Conservation (phyloP, 2,329 filamentous ascomycete species). For the Dactylellina parvicollis region DNA sequence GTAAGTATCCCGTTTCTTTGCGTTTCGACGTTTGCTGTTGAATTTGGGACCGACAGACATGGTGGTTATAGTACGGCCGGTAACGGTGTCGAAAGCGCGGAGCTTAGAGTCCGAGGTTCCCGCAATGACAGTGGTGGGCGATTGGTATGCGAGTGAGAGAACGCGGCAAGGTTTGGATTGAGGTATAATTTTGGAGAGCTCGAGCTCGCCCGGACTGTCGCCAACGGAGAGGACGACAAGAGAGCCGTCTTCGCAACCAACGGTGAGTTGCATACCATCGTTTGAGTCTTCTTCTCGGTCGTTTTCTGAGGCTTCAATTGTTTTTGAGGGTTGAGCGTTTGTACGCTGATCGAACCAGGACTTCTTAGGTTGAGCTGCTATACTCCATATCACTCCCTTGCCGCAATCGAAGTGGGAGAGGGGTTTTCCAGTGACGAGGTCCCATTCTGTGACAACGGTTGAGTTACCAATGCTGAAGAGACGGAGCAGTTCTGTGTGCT, state of each 20-base stretch:
- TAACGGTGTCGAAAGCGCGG: conserved; percentile 85
- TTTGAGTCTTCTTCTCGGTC: conserved; percentile 60
- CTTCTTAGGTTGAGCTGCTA: conserved; percentile 79
- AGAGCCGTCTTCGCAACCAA: conserved; percentile 89
- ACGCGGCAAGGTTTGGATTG: conserved; percentile 64
- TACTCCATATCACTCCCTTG: conserved; percentile 96
- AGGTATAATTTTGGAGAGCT: conserved; percentile 41
- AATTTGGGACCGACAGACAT: conserved; percentile 88
- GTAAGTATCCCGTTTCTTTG: conserved; percentile 75
- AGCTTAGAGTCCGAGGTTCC: conserved; percentile 98
- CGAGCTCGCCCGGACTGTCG: conserved; percentile 66
- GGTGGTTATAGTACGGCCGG: conserved; percentile 76
- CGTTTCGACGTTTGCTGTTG: conserved; percentile 62
- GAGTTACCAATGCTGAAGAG: conserved; percentile 98
- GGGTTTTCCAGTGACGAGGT: conserved; percentile 80
- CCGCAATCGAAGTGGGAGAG: conserved; percentile 87
- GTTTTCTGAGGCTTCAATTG: conserved; percentile 58
- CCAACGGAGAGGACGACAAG: conserved; percentile 87
- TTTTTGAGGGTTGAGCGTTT: conserved; percentile 59
- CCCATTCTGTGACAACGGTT: conserved; percentile 92
- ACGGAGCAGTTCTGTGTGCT: conserved; percentile 70
- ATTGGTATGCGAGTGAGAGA: conserved; percentile 90
- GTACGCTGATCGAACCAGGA: conserved; percentile 60
- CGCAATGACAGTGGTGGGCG: conserved; percentile 80
- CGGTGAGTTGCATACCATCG: conserved; percentile 69